phyloP scores from a whole-genome alignment of 108 stramenopile genomes.

The Skeletonema potamos region DNA sequence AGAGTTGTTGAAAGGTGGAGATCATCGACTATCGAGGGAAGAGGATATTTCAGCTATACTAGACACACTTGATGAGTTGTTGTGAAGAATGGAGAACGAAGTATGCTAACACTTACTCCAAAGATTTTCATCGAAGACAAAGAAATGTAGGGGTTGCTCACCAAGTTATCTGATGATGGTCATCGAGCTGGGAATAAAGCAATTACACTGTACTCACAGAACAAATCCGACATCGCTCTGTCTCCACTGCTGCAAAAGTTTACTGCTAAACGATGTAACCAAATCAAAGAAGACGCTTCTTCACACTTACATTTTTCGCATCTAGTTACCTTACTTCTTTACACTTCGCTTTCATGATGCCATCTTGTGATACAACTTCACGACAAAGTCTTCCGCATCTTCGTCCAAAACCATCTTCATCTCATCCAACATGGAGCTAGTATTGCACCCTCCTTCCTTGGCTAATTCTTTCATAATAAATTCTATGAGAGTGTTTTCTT shows the following conservation, averaged over 20 bases:
- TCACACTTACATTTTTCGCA: not conserved
- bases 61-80: not conserved
- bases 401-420: conserved; percentile 83
- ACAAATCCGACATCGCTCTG: not conserved
- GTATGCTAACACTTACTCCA: not conserved
- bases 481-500: conserved; percentile 72
- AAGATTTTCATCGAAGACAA: not conserved
- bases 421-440: conserved; percentile 59
- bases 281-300: not conserved
- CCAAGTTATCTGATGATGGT: not conserved
- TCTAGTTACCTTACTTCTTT: not conserved
- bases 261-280: not conserved
- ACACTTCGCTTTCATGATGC: conserved; percentile 11
- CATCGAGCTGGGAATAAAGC: not conserved
- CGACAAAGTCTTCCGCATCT: conserved; percentile 68
- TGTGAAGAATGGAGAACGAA: not conserved
- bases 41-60: not conserved
- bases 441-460: conserved; percentile 38
- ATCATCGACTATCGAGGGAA: not conserved
- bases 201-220: not conserved
- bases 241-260: not conserved
- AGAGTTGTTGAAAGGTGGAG: not conserved
- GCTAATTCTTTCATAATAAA: conserved; percentile 66
- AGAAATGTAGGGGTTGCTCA: not conserved
- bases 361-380: conserved; percentile 62